Evolutionary conservation across 306 rosid species (phyloP).

Genomic region (Cyamopsis tetragonoloba): DNA sequence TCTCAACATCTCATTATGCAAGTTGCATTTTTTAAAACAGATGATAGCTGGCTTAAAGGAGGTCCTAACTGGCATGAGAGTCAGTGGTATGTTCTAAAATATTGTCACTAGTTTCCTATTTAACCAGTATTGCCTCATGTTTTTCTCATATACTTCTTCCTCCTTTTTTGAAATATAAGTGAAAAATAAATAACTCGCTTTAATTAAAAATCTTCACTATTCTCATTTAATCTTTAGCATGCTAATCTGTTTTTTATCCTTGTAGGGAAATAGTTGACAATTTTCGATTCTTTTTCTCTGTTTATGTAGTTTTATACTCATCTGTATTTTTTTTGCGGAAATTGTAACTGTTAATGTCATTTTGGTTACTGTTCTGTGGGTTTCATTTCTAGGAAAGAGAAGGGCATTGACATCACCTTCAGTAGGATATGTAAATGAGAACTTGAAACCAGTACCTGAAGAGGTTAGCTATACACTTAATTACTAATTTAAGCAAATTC

Average conservation of each 20-base stretch:
- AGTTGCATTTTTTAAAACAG: constrained; percentile 41
- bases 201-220: no score
- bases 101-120: no score
- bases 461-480: constrained; percentile 53
- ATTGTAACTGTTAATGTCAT: neutral
- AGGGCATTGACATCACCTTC: constrained; percentile 90
- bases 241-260: no score
- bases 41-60: constrained; percentile 80
- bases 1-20: constrained; percentile 11
- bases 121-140: neutral
- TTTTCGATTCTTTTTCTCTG: no score
- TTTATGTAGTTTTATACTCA: neutral
- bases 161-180: no score
- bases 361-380: neutral
- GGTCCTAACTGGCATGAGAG: constrained; percentile 81
- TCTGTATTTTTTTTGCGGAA: neutral
- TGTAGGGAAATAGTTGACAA: no score
- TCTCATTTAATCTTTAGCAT: no score
- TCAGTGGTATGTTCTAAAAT: constrained; percentile 70
- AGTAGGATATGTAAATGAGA: constrained; percentile 69
- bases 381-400: constrained; percentile 59
- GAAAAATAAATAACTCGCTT: no score
- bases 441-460: constrained; percentile 76
- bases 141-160: no score
- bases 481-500: no score